Percentiles rank a stretch among this genome's conserved stretches.
phyloP scores from a whole-genome alignment of 2,329 filamentous ascomycete species.

The Botrytis elliptica region DNA sequence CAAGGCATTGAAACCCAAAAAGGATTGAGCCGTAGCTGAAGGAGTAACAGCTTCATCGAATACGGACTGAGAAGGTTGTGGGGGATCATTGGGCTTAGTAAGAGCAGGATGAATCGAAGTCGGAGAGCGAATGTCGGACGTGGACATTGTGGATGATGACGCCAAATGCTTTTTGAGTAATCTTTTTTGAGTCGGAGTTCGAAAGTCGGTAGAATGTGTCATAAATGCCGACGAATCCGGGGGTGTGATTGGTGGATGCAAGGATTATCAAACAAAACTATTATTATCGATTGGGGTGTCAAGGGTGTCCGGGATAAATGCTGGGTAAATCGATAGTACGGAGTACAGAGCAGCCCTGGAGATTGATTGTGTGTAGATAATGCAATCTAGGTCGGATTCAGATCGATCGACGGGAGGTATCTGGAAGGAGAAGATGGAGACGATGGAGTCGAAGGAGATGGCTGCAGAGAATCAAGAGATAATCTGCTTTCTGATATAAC shows the following conservation, averaged over 20 bases:
- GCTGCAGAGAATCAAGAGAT: not conserved
- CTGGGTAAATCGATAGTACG: not conserved
- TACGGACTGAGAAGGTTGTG: constrained; percentile 24
- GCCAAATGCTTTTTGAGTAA: not conserved
- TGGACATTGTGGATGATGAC: constrained; percentile 42
- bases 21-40: constrained; percentile 27
- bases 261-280: not conserved
- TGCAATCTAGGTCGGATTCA: not conserved
- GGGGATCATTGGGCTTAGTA: constrained; percentile 40
- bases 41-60: constrained; percentile 34
- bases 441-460: not conserved
- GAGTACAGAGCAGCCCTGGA: not conserved
- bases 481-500: not conserved
- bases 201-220: not conserved
- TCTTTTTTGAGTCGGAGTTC: not conserved
- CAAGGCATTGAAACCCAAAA: constrained; percentile 34
- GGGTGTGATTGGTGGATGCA: not conserved
- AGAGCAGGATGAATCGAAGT: constrained; percentile 53
- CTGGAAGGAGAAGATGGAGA: not conserved
- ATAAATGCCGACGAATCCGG: not conserved
- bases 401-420: not conserved
- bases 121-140: constrained; percentile 47
- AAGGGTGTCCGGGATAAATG: not conserved
- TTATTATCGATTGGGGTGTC: not conserved
- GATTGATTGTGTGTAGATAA: not conserved